A percentile compares a stretch with the other conserved stretches of the same genome.
Conservation (phyloP, 495 filamentous ascomycete genomes). For the Neurospora pannonica region DNA sequence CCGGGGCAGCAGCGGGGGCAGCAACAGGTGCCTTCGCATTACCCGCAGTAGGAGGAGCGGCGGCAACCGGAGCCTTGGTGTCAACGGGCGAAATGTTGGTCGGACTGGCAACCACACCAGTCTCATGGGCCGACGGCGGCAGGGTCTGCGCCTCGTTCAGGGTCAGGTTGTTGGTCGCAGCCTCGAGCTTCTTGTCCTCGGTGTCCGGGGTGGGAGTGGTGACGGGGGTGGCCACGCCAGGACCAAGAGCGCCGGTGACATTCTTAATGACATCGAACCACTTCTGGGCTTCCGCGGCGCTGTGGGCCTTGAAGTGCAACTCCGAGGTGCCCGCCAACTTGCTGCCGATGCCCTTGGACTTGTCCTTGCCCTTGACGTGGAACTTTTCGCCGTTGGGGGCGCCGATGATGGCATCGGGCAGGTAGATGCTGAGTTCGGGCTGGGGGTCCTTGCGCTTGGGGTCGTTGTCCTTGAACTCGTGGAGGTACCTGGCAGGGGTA, state of each 20-base stretch:
- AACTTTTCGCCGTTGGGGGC: constrained; percentile 72
- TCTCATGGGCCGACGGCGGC: constrained; percentile 4
- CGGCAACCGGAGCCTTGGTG: not conserved
- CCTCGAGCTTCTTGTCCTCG: constrained; percentile 10
- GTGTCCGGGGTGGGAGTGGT: constrained; percentile 7
- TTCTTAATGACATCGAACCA: constrained; percentile 67
- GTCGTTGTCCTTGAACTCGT: constrained; percentile 94
- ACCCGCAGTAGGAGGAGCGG: not conserved
- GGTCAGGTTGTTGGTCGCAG: constrained; percentile 4
- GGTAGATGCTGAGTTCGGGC: constrained; percentile 81
- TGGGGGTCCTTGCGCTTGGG: constrained; percentile 63
- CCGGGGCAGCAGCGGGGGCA: constrained; percentile 2
- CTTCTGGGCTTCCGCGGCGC: constrained; percentile 61
- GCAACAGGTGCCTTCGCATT: not conserved
- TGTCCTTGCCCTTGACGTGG: constrained; percentile 90
- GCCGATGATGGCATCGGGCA: constrained; percentile 82
- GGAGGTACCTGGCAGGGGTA: constrained; percentile 74
- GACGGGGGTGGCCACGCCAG: constrained; percentile 13
- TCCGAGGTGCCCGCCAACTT: constrained; percentile 44
- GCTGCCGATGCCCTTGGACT: constrained; percentile 37
- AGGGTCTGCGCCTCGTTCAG: constrained; percentile 3
- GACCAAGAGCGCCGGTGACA: constrained; percentile 30
- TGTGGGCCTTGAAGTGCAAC: constrained; percentile 57
- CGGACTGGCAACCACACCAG: not conserved
- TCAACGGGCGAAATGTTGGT: not conserved